Conservation (phyloP, 371 early-diverging fungal species). For the Mucor indicus region DNA sequence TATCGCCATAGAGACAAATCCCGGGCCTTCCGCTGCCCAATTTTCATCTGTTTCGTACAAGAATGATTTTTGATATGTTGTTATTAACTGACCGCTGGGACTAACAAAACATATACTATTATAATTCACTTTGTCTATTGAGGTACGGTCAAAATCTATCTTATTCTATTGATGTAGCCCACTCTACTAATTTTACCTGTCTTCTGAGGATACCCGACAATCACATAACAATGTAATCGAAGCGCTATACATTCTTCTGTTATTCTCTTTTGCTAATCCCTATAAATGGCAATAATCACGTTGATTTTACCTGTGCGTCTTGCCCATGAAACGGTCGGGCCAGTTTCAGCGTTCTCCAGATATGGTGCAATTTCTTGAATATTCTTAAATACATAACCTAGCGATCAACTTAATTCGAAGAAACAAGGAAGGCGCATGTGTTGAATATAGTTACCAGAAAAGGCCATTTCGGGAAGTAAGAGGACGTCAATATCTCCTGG, state of each 20-base stretch:
- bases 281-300: not conserved
- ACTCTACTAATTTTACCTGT: conserved; percentile 3
- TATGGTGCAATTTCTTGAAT: conserved; percentile 54
- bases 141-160: not conserved
- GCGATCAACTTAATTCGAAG: not conserved
- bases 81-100: conserved; percentile 43
- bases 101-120: conserved; percentile 63
- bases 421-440: not conserved
- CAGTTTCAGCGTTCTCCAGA: conserved; percentile 55
- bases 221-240: conserved; percentile 55
- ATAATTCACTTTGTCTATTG: conserved; percentile 28
- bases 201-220: conserved; percentile 68
- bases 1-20: conserved; percentile 51
- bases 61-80: conserved; percentile 71
- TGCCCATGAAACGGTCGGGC: conserved; percentile 66
- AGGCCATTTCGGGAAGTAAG: conserved; percentile 77
- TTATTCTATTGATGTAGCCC: not conserved
- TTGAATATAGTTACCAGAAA: too few species aligned
- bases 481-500: conserved; percentile 64
- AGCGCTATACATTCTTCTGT: conserved; percentile 29
- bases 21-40: conserved; percentile 75
- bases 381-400: conserved; percentile 64
- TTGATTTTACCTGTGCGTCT: conserved; percentile 43
- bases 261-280: not conserved
- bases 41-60: conserved; percentile 68